phyloP scores from a whole-genome alignment of 2,329 filamentous ascomycete genomes.

The Ophiocordyceps camponoti-rufipedis region DNA sequence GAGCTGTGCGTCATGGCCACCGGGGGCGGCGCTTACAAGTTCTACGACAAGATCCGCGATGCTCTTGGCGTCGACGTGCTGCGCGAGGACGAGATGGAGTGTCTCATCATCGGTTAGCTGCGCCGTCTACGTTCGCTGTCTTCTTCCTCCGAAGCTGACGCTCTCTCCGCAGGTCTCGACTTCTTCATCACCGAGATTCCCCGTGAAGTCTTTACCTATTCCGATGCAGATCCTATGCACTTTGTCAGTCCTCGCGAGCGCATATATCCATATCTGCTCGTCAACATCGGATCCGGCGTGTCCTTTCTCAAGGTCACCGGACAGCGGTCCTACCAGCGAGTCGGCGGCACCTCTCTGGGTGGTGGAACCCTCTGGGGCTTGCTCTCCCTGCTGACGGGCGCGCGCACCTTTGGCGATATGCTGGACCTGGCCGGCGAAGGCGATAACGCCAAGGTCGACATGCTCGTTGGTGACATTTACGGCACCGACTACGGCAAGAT shows the following conservation, averaged over 20 bases:
- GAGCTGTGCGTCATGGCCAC: slow-evolving; percentile 90
- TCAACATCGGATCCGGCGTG: slow-evolving; percentile 95
- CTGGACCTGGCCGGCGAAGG: slow-evolving; percentile 75
- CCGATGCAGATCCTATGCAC: slow-evolving; percentile 75
- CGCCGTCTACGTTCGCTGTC: background rate
- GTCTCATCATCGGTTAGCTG: slow-evolving; percentile 67
- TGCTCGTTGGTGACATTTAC: slow-evolving; percentile 96
- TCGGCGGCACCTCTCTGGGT: slow-evolving; percentile 85
- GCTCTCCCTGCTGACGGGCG: slow-evolving; percentile 79
- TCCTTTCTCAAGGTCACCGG: slow-evolving; percentile 95
- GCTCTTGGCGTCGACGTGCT: slow-evolving; percentile 74
- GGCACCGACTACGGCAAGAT: slow-evolving; percentile 93
- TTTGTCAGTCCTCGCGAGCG: slow-evolving; percentile 62
- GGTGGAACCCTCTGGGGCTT: slow-evolving; percentile 97
- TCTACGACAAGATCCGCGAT: slow-evolving; percentile 77
- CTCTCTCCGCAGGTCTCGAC: slow-evolving; percentile 49
- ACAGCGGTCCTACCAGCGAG: slow-evolving; percentile 68
- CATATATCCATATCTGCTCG: slow-evolving; percentile 90
- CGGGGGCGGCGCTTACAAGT: slow-evolving; percentile 90
- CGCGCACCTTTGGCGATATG: slow-evolving; percentile 95
- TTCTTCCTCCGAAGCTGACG: background rate
- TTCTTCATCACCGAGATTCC: slow-evolving; percentile 99
- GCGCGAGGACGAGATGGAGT: slow-evolving; percentile 96
- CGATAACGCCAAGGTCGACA: slow-evolving; percentile 85
- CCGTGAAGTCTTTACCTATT: slow-evolving; percentile 92